Evolutionary conservation across 1,284 basidiomycete genomes (phyloP).

Genomic region (Trichosporon sp.): DNA sequence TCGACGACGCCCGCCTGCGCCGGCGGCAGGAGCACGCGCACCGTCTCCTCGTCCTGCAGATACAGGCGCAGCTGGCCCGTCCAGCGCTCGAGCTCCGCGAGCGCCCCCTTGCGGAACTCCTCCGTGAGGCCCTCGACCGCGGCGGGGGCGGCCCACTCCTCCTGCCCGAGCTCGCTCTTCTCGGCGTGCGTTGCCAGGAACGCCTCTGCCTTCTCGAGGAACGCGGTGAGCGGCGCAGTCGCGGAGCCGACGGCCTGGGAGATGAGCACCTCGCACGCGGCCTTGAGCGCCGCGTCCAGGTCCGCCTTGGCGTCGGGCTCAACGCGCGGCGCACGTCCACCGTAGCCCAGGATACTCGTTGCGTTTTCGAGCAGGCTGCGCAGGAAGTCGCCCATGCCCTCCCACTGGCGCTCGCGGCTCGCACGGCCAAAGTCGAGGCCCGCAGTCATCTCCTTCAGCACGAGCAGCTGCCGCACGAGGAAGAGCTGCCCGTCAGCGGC

Average conservation of each 20-base stretch:
- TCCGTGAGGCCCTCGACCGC: constrained; percentile 54
- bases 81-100: constrained; percentile 57
- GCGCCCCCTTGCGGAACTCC: constrained; percentile 54
- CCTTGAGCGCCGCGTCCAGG: constrained; percentile 75
- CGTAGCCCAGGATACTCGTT: constrained; percentile 58
- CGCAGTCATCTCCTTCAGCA: constrained; percentile 80
- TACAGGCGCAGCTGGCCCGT: constrained; percentile 63
- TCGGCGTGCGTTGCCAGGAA: constrained; percentile 35
- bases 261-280: constrained; percentile 76
- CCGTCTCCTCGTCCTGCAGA: constrained; percentile 71
- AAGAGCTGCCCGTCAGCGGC: constrained; percentile 71
- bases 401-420: constrained; percentile 48
- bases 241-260: constrained; percentile 57
- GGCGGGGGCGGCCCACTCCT: constrained; percentile 52
- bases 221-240: constrained; percentile 57
- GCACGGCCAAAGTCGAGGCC: constrained; percentile 62
- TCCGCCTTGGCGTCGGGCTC: constrained; percentile 56
- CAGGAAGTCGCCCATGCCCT: constrained; percentile 60
- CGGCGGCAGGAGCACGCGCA: constrained; percentile 68
- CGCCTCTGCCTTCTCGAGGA: constrained; percentile 56
- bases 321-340: constrained; percentile 20
- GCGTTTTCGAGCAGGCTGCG: constrained; percentile 68
- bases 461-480: constrained; percentile 80
- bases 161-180: constrained; percentile 52
- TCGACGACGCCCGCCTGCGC: constrained; percentile 66